A percentile compares a stretch with the other conserved stretches of the same genome.
phyloP scores from a whole-genome alignment of 768 basidiomycete species.

The Pleurotus sapidus region DNA sequence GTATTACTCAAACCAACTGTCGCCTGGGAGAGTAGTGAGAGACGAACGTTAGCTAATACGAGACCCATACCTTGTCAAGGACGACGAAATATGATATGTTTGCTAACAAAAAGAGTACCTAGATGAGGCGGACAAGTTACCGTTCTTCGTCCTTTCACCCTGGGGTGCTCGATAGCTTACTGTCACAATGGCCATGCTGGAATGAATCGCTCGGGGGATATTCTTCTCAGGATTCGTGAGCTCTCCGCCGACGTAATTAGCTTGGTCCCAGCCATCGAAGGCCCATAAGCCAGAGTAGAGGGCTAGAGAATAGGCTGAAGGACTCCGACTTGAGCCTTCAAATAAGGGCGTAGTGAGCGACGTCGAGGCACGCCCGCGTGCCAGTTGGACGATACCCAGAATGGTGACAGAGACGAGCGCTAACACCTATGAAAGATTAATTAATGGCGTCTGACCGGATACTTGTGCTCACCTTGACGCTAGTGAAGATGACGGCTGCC shows the following conservation, averaged over 20 bases:
- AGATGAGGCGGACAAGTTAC: conserved; percentile 31
- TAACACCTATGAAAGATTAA: conserved; percentile 40
- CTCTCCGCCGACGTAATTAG: conserved; percentile 89
- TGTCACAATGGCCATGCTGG: conserved; percentile 83
- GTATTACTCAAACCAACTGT: conserved; percentile 81
- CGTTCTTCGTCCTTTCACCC: background rate
- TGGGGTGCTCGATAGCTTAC: conserved; percentile 37
- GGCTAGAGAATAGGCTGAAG: conserved; percentile 88
- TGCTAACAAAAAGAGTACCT: conserved; percentile 67
- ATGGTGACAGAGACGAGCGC: conserved; percentile 74
- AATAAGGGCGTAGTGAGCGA: conserved; percentile 73
- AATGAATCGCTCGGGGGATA: conserved; percentile 85
- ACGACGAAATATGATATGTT: conserved; percentile 94
- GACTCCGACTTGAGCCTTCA: conserved; percentile 67
- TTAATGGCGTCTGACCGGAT: background rate
- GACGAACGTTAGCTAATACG: background rate
- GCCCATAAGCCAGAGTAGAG: conserved; percentile 96
- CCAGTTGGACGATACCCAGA: conserved; percentile 76
- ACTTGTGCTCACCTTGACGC: conserved; percentile 61
- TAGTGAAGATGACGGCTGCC: conserved; percentile 84
- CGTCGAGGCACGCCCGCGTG: conserved; percentile 64
- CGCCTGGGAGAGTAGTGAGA: conserved; percentile 26
- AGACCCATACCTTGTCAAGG: conserved; percentile 64
- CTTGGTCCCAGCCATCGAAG: conserved; percentile 95
- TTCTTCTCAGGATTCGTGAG: conserved; percentile 80